These are phyloP conservation scores for Crithidia thermophila DNA, from an alignment of 208 protist genomes.

Conservation along the genomic window DNA sequence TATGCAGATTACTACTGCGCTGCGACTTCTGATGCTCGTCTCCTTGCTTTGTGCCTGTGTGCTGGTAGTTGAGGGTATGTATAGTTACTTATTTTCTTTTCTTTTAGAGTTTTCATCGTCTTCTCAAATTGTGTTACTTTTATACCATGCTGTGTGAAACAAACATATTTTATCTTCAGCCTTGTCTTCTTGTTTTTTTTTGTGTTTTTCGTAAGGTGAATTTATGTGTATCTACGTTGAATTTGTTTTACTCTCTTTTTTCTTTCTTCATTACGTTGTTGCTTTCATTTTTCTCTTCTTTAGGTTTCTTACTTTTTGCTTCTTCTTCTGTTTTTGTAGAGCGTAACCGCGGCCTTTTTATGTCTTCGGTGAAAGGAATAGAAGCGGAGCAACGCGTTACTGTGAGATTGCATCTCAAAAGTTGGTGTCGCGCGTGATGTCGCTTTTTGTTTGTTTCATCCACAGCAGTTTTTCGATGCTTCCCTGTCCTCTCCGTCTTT, in stretches of 20 bases:
- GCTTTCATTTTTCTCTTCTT: constrained; percentile 9
- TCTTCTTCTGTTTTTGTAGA: constrained; percentile 14
- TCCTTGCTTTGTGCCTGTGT: background rate
- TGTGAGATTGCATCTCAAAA: too few relatives aligned
- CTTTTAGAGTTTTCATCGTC: background rate
- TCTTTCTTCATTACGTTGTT: constrained; percentile 7
- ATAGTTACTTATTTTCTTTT: constrained; percentile 15
- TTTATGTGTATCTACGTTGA: background rate
- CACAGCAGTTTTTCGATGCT: background rate
- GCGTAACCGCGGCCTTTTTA: constrained; percentile 4
- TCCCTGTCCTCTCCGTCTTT: background rate
- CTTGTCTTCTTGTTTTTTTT: constrained; percentile 19
- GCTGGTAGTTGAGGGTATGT: constrained; percentile 5
- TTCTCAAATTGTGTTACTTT: background rate
- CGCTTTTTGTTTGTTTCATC: background rate
- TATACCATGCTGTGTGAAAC: background rate
- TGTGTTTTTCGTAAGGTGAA: background rate
- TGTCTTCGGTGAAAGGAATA: constrained; percentile 1
- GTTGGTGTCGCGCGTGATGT: too few relatives aligned
- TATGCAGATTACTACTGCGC: too few relatives aligned
- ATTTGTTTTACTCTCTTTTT: background rate
- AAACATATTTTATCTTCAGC: background rate
- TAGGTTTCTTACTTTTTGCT: constrained; percentile 15
- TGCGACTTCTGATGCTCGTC: too few relatives aligned
- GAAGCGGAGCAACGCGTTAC: too few relatives aligned